phyloP scores from a whole-genome alignment of 345 rosid species.

The Linum lewisii region DNA sequence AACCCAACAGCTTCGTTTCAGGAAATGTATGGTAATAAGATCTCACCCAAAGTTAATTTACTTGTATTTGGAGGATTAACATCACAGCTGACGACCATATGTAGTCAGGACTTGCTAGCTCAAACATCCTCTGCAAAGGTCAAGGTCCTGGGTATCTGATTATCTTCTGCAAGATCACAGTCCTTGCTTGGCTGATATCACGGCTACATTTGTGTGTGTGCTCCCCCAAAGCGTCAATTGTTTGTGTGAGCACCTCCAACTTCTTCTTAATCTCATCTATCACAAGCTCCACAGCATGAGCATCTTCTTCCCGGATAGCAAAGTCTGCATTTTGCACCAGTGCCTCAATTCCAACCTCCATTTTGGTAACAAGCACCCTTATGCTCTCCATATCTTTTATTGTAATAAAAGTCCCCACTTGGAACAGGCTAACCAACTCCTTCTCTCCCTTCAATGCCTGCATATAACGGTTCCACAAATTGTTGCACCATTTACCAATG shows the following conservation, averaged over 20 bases:
- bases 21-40: neutral
- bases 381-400: conserved; percentile 65
- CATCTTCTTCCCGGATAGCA: conserved; percentile 43
- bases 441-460: conserved; percentile 45
- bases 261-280: conserved; percentile 80
- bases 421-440: conserved; percentile 37
- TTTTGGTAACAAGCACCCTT: conserved; percentile 39
- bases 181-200: conserved; percentile 65
- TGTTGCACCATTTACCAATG: conserved; percentile 69
- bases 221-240: conserved; percentile 45
- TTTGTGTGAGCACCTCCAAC: conserved; percentile 41
- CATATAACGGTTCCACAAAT: conserved; percentile 54
- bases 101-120: too few relatives aligned
- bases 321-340: conserved; percentile 42
- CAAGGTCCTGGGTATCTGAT: conserved; percentile 29
- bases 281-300: conserved; percentile 44
- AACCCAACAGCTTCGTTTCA: neutral
- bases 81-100: neutral
- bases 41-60: neutral
- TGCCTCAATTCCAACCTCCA: conserved; percentile 50
- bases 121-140: conserved; percentile 13
- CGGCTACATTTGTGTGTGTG: conserved; percentile 61
- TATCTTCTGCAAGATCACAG: conserved; percentile 54
- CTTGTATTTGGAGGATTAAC: neutral
- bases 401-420: conserved; percentile 36